A percentile compares a stretch with the other conserved stretches of the same genome.
Evolutionary conservation across 208 protist genomes (phyloP).

Genomic region (Angomonas deanei): DNA sequence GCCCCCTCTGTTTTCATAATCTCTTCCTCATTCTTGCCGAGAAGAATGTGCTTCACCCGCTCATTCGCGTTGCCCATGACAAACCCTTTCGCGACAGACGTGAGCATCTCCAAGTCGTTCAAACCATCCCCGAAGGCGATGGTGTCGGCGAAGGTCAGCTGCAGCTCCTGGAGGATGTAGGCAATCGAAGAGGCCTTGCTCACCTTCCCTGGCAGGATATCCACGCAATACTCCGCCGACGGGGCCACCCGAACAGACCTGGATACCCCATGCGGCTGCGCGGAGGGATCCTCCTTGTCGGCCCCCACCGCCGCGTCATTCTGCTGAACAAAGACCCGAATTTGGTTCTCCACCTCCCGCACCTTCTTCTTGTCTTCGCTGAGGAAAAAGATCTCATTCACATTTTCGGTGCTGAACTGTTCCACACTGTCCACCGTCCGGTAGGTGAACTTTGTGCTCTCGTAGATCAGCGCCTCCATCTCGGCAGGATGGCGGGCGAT

Average conservation of each 20-base stretch:
- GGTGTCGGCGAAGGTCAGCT: slow-evolving; percentile 13
- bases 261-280: too few species aligned
- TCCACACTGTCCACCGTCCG: slow-evolving; percentile 7
- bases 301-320: slow-evolving; percentile 11
- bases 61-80: slow-evolving; percentile 40
- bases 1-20: slow-evolving; percentile 7
- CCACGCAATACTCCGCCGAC: slow-evolving; percentile 46
- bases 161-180: slow-evolving; percentile 10
- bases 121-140: slow-evolving; percentile 63
- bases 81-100: slow-evolving; percentile 25
- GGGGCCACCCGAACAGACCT: slow-evolving; percentile 45
- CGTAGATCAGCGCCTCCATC: slow-evolving; percentile 21
- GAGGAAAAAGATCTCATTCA: slow-evolving; percentile 28
- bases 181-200: slow-evolving; percentile 5
- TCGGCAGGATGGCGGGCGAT: slow-evolving; percentile 34
- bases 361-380: slow-evolving; percentile 28
- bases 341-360: slow-evolving; percentile 13
- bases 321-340: slow-evolving; percentile 21
- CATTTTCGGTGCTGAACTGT: background rate
- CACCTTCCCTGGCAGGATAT: slow-evolving; percentile 13
- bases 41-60: slow-evolving; percentile 12
- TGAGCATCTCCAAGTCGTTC: slow-evolving; percentile 48
- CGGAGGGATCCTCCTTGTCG: slow-evolving; percentile 14
- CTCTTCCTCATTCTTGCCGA: background rate
- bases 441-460: slow-evolving; percentile 29